Evolutionary conservation across 768 basidiomycete genomes (phyloP).

Genomic region (Rhodosporidiobolus odoratus): DNA sequence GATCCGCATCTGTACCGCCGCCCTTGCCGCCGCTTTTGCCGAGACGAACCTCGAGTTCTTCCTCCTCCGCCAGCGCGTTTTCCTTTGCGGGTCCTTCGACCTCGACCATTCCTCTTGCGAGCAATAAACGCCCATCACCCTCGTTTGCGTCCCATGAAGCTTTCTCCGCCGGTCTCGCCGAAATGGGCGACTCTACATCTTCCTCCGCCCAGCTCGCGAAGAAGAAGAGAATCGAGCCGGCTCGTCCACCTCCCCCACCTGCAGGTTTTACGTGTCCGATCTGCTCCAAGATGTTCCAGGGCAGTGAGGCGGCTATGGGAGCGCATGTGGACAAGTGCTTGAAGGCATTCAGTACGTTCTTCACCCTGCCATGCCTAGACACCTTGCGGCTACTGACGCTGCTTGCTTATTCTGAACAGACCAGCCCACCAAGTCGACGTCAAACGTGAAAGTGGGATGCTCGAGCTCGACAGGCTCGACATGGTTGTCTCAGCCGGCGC

Average conservation of each 20-base stretch:
- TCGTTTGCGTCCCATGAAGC: not conserved
- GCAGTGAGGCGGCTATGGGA: constrained; percentile 21
- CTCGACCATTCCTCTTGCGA: not conserved
- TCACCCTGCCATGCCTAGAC: not conserved
- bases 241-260: not conserved
- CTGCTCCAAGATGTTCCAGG: constrained; percentile 2
- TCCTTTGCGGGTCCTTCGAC: not conserved
- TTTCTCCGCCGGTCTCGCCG: not conserved
- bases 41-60: not conserved
- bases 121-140: not conserved
- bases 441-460: too few relatives aligned
- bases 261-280: constrained; percentile 2
- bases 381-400: not conserved
- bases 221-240: not conserved
- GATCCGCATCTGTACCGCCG: not conserved
- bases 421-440: too few relatives aligned
- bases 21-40: not conserved
- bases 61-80: not conserved
- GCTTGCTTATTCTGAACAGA: not conserved
- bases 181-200: too few relatives aligned
- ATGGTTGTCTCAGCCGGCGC: too few relatives aligned
- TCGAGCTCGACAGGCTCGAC: too few relatives aligned
- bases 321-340: constrained; percentile 20
- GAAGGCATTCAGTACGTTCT: not conserved
- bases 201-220: too few relatives aligned